Evolutionary conservation across 2,329 filamentous ascomycete species (phyloP).

Genomic region (Zasmidium citrigriseum): DNA sequence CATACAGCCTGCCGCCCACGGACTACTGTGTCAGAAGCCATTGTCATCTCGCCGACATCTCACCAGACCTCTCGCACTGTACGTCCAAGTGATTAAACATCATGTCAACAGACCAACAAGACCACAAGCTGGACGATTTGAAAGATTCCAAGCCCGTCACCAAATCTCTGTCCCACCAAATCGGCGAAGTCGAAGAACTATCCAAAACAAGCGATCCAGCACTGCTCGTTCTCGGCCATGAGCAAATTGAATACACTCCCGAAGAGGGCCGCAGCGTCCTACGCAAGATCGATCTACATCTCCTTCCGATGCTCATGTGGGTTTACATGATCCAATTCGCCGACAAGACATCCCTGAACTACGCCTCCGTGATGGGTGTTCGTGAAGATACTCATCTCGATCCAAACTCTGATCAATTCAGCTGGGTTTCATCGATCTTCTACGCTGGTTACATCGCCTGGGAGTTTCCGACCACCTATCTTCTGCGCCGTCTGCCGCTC

Average conservation of each 20-base stretch:
- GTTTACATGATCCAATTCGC: conserved; percentile 40
- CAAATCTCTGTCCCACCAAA: too few relatives aligned
- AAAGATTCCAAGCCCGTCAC: too few relatives aligned
- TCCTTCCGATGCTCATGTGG: conserved; percentile 30
- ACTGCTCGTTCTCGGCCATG: too few relatives aligned
- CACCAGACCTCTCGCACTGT: too few relatives aligned
- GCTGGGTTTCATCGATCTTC: conserved; percentile 29
- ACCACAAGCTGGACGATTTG: too few relatives aligned
- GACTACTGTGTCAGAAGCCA: too few relatives aligned
- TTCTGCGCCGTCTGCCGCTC: conserved; percentile 9
- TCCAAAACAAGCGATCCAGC: too few relatives aligned
- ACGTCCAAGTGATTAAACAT: too few relatives aligned
- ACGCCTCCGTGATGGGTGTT: conserved; percentile 49
- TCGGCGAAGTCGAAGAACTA: too few relatives aligned
- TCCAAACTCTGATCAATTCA: conserved; percentile 26
- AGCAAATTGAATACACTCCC: conserved; percentile 1
- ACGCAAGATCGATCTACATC: conserved; percentile 31
- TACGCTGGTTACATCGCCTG: conserved; percentile 49
- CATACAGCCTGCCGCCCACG: too few relatives aligned
- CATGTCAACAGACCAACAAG: too few relatives aligned
- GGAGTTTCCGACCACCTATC: conserved; percentile 9
- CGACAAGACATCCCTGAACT: conserved; percentile 33
- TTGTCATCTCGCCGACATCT: too few relatives aligned
- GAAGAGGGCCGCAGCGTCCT: conserved; percentile 28
- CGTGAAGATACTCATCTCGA: conserved; percentile 48